Evolutionary conservation across 1,284 basidiomycete species (phyloP).

Genomic region (Rhodotorula sp.): DNA sequence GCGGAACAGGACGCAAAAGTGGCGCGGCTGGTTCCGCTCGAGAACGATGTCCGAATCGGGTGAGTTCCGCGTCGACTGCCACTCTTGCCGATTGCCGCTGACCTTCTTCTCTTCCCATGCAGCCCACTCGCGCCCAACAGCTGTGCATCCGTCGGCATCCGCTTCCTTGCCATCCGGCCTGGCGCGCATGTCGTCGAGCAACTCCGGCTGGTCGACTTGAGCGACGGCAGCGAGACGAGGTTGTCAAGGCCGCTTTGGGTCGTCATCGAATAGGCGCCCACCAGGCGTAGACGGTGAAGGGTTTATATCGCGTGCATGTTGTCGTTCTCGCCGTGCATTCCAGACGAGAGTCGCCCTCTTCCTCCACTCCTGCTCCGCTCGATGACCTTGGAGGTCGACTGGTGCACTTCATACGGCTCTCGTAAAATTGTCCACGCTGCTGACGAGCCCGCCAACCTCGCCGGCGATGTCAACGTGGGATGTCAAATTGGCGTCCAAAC

Average conservation of each 20-base stretch:
- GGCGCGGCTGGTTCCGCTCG: conserved; percentile 31
- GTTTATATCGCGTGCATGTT: no score
- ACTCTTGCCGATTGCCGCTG: not conserved
- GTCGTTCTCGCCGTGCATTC: no score
- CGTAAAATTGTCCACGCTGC: no score
- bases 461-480: no score
- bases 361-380: no score
- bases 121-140: conserved; percentile 32
- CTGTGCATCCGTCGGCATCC: conserved; percentile 29
- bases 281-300: no score
- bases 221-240: conserved; percentile 26
- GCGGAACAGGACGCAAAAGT: not conserved
- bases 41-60: conserved; percentile 39
- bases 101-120: not conserved
- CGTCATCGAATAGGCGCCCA: conserved; percentile 21
- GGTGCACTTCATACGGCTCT: no score
- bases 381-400: no score
- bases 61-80: not conserved
- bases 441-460: no score
- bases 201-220: conserved; percentile 22
- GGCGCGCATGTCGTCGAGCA: conserved; percentile 28
- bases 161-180: conserved; percentile 34
- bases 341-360: no score
- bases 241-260: conserved; percentile 23
- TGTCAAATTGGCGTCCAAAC: no score